phyloP scores from a whole-genome alignment of 1,284 basidiomycete genomes.

The Ustilago bromivora region DNA sequence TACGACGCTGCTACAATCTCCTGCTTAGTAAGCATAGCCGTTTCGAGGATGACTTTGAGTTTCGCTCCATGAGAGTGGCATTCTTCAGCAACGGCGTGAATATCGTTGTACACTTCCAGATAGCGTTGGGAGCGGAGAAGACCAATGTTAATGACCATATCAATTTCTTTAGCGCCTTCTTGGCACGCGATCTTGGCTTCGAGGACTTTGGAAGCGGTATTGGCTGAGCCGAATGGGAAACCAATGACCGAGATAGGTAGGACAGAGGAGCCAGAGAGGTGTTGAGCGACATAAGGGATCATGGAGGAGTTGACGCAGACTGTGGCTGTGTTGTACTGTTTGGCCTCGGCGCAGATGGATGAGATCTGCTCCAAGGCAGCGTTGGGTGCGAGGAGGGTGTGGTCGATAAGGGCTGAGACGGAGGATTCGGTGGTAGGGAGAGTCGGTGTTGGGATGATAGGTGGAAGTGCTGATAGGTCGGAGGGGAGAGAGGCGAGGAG shows the following conservation, averaged over 20 bases:
- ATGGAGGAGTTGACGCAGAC: constrained; percentile 63
- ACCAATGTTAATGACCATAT: constrained; percentile 67
- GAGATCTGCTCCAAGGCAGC: constrained; percentile 49
- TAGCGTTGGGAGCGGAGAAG: constrained; percentile 45
- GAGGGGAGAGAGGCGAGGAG: constrained; percentile 28
- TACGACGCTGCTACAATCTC: constrained; percentile 54
- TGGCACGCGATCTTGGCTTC: constrained; percentile 48
- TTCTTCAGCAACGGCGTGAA: constrained; percentile 50
- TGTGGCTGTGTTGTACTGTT: constrained; percentile 47
- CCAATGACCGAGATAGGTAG: constrained; percentile 53
- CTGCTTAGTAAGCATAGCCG: constrained; percentile 48
- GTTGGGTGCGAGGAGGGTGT: constrained; percentile 63
- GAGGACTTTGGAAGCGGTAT: constrained; percentile 48
- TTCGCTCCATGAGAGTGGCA: constrained; percentile 31
- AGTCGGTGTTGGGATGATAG: constrained; percentile 30
- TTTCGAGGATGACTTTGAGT: constrained; percentile 65
- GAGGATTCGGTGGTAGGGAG: constrained; percentile 39
- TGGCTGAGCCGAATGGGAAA: constrained; percentile 54
- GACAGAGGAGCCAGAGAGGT: constrained; percentile 66
- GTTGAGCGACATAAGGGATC: constrained; percentile 72
- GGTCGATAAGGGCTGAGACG: constrained; percentile 59
- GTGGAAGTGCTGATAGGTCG: constrained; percentile 20
- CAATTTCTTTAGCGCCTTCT: constrained; percentile 61
- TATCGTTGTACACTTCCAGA: constrained; percentile 49
- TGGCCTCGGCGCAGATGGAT: constrained; percentile 50